These are phyloP conservation scores for Colletotrichum higginsianum DNA, from an alignment of 2,329 filamentous ascomycete species.

Conservation along the genomic window DNA sequence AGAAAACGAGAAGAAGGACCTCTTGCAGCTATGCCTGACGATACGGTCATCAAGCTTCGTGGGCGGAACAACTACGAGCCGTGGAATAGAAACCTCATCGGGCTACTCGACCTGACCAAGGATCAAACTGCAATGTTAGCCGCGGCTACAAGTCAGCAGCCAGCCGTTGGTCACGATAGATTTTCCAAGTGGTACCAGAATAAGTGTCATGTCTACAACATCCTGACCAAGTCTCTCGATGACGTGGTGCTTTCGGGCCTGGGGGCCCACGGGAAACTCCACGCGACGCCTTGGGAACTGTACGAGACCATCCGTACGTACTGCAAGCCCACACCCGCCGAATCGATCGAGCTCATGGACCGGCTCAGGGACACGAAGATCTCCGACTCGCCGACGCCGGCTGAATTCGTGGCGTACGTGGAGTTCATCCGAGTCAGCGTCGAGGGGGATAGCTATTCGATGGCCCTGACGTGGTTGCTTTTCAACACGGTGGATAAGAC, in stretches of 20 bases:
- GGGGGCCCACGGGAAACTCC: not conserved
- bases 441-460: not conserved
- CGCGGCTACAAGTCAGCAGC: not conserved
- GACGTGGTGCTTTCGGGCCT: not conserved
- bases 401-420: not conserved
- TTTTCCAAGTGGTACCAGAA: not conserved
- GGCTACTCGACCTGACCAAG: not conserved
- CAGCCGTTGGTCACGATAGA: not conserved
- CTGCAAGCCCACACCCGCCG: not conserved
- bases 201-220: not conserved
- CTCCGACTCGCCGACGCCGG: not conserved
- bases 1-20: rapidly evolving
- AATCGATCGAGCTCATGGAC: not conserved
- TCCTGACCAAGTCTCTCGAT: not conserved
- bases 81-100: not conserved
- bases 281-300: no score
- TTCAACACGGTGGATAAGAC: not conserved
- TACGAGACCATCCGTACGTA: not conserved
- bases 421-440: not conserved
- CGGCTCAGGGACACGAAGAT: not conserved
- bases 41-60: not conserved
- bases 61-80: not conserved
- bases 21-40: not conserved
- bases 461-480: not conserved
- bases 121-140: not conserved